Evolutionary conservation across 1,139 yeast species (phyloP).

Genomic region (Hanseniaspora uvarum): DNA sequence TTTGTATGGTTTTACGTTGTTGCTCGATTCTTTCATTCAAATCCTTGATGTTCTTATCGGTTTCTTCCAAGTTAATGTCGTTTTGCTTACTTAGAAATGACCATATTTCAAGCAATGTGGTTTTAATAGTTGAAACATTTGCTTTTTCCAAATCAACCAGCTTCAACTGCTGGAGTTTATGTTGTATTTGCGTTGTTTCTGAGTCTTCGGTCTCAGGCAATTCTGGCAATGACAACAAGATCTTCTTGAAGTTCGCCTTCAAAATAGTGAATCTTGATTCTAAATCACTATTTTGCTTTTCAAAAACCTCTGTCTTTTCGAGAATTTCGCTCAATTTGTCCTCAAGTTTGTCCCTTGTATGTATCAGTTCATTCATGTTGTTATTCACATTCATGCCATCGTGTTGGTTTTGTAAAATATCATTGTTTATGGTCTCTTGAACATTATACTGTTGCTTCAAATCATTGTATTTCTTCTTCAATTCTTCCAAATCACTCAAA

Average conservation of each 20-base stretch:
- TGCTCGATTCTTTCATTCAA: not conserved
- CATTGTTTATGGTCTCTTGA: not conserved
- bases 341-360: not conserved
- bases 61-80: not conserved
- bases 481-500: not conserved
- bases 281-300: not conserved
- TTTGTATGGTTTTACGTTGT: not conserved
- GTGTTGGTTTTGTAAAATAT: not conserved
- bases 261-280: not conserved
- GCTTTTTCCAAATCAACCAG: not conserved
- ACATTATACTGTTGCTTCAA: not conserved
- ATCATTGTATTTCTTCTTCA: not conserved
- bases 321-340: not conserved
- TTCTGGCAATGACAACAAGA: not conserved
- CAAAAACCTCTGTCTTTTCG: not conserved
- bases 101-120: not conserved
- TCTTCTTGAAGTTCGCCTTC: not conserved
- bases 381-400: not conserved
- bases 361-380: not conserved
- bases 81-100: not conserved
- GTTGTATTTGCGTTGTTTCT: not conserved
- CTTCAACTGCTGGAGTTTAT: not conserved
- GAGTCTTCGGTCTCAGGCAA: not conserved
- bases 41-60: not conserved
- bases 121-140: not conserved